phyloP scores from a whole-genome alignment of 2,329 filamentous ascomycete species.

The Cordyceps pruinosa region DNA sequence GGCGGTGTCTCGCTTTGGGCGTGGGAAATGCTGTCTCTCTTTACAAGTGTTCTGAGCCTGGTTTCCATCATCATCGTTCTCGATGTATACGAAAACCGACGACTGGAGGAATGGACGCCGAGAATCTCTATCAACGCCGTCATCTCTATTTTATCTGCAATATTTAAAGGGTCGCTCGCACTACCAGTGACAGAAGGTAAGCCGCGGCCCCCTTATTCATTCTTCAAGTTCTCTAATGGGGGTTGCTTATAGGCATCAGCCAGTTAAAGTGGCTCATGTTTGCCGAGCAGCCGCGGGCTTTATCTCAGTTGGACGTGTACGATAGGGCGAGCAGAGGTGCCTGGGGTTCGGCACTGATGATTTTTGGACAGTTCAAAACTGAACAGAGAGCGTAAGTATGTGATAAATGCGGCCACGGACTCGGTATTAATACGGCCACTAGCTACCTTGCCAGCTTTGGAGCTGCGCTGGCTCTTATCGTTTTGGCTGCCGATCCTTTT shows the following conservation, averaged over 20 bases:
- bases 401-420: background rate
- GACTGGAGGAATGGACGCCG: background rate
- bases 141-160: background rate
- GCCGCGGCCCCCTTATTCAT: background rate
- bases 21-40: slow-evolving; percentile 1
- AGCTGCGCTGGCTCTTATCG: background rate
- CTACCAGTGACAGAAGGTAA: slow-evolving; percentile 1
- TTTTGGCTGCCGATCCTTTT: background rate
- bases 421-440: background rate
- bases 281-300: background rate
- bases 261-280: slow-evolving; percentile 7
- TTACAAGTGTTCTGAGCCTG: background rate
- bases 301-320: background rate
- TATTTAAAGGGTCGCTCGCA: slow-evolving; percentile 4
- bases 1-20: background rate
- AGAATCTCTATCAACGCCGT: slow-evolving; percentile 3
- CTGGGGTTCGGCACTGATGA: slow-evolving; percentile 4
- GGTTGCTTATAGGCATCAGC: background rate
- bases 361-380: background rate
- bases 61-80: background rate
- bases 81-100: background rate
- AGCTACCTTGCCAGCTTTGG: slow-evolving; percentile 8
- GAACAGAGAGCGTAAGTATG: background rate
- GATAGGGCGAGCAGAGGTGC: slow-evolving; percentile 2
- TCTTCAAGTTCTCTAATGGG: background rate